Percentiles rank a stretch among this genome's conserved stretches.
Conservation (phyloP, 805 yeast species). For the Kazachstania bromeliacearum region DNA sequence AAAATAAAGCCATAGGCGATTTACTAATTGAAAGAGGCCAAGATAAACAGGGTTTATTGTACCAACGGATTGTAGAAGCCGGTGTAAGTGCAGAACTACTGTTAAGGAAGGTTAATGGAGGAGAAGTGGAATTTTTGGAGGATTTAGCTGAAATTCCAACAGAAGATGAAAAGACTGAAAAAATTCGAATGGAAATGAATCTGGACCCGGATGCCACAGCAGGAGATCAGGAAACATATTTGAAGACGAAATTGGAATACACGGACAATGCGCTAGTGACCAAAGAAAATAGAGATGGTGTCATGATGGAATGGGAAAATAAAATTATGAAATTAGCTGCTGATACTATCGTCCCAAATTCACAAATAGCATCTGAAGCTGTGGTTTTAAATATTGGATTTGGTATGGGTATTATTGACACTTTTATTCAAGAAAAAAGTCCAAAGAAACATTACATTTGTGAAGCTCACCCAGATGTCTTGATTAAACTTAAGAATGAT, state of each 20-base stretch:
- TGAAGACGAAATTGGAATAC: constrained; percentile 59
- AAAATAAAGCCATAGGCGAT: constrained; percentile 79
- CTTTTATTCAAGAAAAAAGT: constrained; percentile 49
- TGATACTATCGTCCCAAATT: constrained; percentile 50
- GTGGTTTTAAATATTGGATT: constrained; percentile 79
- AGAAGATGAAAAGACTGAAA: constrained; percentile 22
- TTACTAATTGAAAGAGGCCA: constrained; percentile 48
- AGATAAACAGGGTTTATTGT: constrained; percentile 33
- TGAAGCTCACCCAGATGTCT: constrained; percentile 92
- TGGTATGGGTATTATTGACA: constrained; percentile 94
- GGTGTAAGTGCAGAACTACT: constrained; percentile 86
- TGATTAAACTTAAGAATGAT: constrained; percentile 52
- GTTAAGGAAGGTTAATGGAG: constrained; percentile 58
- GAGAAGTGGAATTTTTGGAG: constrained; percentile 51
- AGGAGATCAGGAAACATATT: constrained; percentile 51
- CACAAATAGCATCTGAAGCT: constrained; percentile 26
- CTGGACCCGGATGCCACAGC: constrained; percentile 49
- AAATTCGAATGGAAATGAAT: too few species aligned
- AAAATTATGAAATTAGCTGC: constrained; percentile 76
- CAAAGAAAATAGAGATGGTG: constrained; percentile 69
- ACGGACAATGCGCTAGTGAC: constrained; percentile 62
- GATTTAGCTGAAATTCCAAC: constrained; percentile 5
- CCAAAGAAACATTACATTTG: constrained; percentile 64
- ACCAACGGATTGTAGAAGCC: constrained; percentile 54
- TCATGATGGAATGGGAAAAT: constrained; percentile 96